Conservation (phyloP, 495 filamentous ascomycete species). For the Xylaria grammica region DNA sequence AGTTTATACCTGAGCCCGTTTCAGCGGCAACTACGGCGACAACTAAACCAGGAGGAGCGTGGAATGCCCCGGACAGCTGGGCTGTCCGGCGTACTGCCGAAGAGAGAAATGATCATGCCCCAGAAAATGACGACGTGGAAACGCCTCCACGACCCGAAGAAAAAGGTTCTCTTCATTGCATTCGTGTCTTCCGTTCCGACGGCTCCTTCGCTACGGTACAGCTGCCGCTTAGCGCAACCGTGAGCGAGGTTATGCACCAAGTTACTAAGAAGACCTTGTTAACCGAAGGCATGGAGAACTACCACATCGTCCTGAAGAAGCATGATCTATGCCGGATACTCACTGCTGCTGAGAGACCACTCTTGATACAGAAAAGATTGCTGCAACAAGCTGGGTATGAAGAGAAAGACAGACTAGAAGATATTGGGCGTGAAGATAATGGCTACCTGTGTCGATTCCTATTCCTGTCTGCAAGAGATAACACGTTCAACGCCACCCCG, state of each 20-base stretch:
- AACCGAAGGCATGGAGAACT: slow-evolving; percentile 87
- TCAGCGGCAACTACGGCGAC: slow-evolving; percentile 31
- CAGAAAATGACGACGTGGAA: slow-evolving; percentile 67
- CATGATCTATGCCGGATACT: slow-evolving; percentile 88
- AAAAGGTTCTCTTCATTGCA: slow-evolving; percentile 76
- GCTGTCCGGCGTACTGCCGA: slow-evolving; percentile 73
- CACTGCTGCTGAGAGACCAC: slow-evolving; percentile 75
- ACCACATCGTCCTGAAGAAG: slow-evolving; percentile 93
- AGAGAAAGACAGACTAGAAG: slow-evolving; percentile 85
- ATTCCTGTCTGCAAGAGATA: slow-evolving; percentile 86
- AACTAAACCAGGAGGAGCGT: slow-evolving; percentile 54
- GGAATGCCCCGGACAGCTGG: slow-evolving; percentile 95
- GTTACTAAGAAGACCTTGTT: slow-evolving; percentile 91
- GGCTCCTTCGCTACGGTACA: slow-evolving; percentile 92
- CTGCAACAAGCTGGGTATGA: slow-evolving; percentile 92
- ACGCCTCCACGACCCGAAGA: slow-evolving; percentile 66
- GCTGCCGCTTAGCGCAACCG: slow-evolving; percentile 77
- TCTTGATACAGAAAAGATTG: slow-evolving; percentile 90
- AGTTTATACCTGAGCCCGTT: slow-evolving; percentile 32
- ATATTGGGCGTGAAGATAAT: slow-evolving; percentile 97
- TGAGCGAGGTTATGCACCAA: slow-evolving; percentile 79
- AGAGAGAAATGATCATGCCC: slow-evolving; percentile 50
- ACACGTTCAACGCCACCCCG: slow-evolving; percentile 65
- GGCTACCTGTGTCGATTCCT: slow-evolving; percentile 95
- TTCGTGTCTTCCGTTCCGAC: slow-evolving; percentile 94